Conservation (phyloP, 2,329 filamentous ascomycete genomes). For the Beauveria caledonica region DNA sequence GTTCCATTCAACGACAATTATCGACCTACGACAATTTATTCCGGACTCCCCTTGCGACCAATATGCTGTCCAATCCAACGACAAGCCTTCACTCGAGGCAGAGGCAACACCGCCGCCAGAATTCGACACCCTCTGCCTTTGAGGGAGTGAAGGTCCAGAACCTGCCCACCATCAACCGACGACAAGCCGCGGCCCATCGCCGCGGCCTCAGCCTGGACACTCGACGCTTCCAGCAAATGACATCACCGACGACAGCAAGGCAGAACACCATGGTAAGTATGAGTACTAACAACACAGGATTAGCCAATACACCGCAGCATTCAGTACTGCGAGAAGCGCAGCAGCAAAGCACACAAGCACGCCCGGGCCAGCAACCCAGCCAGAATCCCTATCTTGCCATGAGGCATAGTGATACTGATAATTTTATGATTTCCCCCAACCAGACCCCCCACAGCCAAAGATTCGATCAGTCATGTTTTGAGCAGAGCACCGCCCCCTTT, state of each 20-base stretch:
- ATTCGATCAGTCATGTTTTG: constrained; percentile 41
- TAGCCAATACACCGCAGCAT: constrained; percentile 58
- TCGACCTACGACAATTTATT: constrained; percentile 44
- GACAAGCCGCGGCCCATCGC: constrained; percentile 52
- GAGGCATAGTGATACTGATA: constrained; percentile 36
- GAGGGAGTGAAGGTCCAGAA: constrained; percentile 63
- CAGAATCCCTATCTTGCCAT: constrained; percentile 22
- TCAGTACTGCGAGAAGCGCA: constrained; percentile 76
- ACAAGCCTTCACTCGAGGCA: constrained; percentile 58
- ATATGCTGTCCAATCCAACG: constrained; percentile 71
- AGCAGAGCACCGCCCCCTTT: constrained; percentile 37
- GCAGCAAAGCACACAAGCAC: constrained; percentile 69
- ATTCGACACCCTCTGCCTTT: constrained; percentile 73
- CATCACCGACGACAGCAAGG: constrained; percentile 20
- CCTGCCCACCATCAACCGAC: constrained; percentile 46
- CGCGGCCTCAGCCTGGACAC: constrained; percentile 80
- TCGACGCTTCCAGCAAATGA: constrained; percentile 33
- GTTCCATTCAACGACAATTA: constrained; percentile 39
- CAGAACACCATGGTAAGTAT: constrained; percentile 40
- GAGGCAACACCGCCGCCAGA: constrained; percentile 67
- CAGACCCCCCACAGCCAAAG: constrained; percentile 45
- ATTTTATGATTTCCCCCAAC: constrained; percentile 49
- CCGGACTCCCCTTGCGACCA: constrained; percentile 64
- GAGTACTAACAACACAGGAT: constrained; percentile 47
- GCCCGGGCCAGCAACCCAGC: constrained; percentile 50